Conservation (phyloP, 345 rosid species). For the Salix udensis region DNA sequence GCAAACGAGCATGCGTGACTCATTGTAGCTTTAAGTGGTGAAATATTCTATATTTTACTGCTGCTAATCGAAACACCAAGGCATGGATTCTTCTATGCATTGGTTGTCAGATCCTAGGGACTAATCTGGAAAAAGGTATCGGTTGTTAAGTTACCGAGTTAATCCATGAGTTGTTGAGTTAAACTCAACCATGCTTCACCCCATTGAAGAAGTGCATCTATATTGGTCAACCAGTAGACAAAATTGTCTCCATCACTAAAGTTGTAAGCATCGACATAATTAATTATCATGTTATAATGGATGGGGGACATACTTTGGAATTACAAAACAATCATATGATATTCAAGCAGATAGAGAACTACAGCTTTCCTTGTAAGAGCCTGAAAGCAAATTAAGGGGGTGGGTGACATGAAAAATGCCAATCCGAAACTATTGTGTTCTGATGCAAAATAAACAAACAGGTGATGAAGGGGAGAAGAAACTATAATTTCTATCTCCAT, state of each 20-base stretch:
- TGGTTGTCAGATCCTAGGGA: too few species aligned
- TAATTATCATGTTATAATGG: background rate
- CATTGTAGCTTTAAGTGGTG: background rate
- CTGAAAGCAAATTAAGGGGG: background rate
- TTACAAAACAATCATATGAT: constrained; percentile 6
- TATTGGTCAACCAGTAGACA: background rate
- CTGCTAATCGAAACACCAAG: background rate
- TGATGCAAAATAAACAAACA: background rate
- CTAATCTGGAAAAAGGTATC: too few species aligned
- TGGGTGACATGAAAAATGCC: background rate
- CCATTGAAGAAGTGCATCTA: too few species aligned
- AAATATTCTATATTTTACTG: background rate
- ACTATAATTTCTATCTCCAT: too few species aligned
- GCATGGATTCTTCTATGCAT: background rate
- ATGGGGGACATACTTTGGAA: constrained; percentile 9
- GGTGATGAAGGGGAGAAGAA: background rate
- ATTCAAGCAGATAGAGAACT: background rate
- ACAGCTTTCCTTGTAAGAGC: background rate
- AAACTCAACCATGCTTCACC: too few species aligned
- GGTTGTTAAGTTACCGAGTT: too few species aligned
- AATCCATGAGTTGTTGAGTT: too few species aligned
- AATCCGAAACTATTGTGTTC: background rate
- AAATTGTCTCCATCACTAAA: background rate
- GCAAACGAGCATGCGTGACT: background rate
- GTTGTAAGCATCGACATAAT: constrained; percentile 32